Conservation (phyloP, 1,139 yeast species). For the Suhomyces chickasaworum region DNA sequence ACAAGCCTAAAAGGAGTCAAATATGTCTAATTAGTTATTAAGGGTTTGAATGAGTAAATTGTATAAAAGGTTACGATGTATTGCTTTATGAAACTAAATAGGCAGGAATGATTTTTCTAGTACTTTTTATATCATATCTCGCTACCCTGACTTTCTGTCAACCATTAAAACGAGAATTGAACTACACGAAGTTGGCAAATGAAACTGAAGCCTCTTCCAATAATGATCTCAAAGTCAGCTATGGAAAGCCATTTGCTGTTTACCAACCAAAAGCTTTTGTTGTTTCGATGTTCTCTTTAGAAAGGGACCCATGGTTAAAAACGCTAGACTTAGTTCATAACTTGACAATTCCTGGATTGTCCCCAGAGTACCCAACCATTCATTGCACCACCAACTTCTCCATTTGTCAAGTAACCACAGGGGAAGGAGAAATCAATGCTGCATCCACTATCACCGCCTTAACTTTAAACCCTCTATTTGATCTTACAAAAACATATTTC, state of each 20-base stretch:
- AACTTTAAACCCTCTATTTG: constrained; percentile 55
- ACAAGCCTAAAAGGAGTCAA: neutral
- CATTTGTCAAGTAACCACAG: constrained; percentile 64
- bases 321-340: constrained; percentile 45
- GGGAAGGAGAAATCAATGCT: constrained; percentile 72
- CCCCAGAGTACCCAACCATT: constrained; percentile 59
- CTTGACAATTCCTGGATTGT: constrained; percentile 58
- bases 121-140: constrained; percentile 16
- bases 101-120: constrained; percentile 6
- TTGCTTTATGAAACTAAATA: too few relatives aligned
- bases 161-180: constrained; percentile 26
- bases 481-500: constrained; percentile 61
- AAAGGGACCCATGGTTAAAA: constrained; percentile 56
- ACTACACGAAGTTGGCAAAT: constrained; percentile 21
- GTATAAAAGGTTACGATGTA: neutral
- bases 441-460: constrained; percentile 61
- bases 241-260: constrained; percentile 38
- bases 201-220: constrained; percentile 18
- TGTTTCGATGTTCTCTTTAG: constrained; percentile 58
- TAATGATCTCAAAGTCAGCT: constrained; percentile 27
- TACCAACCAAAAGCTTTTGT: constrained; percentile 57
- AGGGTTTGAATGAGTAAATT: neutral
- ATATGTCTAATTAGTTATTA: neutral
- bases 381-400: constrained; percentile 57
- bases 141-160: constrained; percentile 21